Evolutionary conservation across 2,329 filamentous ascomycete genomes (phyloP).

Genomic region (Penicillium sp.): DNA sequence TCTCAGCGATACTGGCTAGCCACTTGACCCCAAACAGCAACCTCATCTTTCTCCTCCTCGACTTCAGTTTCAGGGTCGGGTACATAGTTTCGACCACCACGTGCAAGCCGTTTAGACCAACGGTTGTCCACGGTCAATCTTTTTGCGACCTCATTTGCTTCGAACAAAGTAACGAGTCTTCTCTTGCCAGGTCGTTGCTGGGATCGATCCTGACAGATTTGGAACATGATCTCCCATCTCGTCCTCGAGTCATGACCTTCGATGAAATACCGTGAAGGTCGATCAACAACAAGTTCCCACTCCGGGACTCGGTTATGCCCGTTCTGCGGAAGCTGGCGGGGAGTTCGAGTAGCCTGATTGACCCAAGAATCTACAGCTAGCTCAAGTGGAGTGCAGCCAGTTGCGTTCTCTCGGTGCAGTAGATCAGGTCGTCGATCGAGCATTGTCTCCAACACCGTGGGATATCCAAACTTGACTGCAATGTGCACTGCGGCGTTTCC

Average conservation of each 20-base stretch:
- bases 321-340: not conserved
- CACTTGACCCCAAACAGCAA: not conserved
- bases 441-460: conserved; percentile 53
- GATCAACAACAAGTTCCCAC: conserved; percentile 1
- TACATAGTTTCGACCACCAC: no score
- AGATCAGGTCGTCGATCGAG: conserved; percentile 60
- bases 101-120: not conserved
- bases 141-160: conserved; percentile 62
- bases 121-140: conserved; percentile 37
- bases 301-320: not conserved
- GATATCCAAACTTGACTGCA: conserved; percentile 47
- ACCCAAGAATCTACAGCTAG: conserved; percentile 32
- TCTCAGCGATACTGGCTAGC: not conserved
- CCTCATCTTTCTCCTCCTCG: not conserved
- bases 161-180: conserved; percentile 56
- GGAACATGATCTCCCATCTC: conserved; percentile 30
- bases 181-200: conserved; percentile 41
- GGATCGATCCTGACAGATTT: conserved; percentile 36
- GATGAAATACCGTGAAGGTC: conserved; percentile 7
- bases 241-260: conserved; percentile 4
- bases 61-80: not conserved
- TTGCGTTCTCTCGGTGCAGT: conserved; percentile 70
- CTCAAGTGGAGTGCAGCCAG: conserved; percentile 71
- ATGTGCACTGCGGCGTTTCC: conserved; percentile 47
- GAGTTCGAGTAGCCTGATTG: conserved; percentile 17